phyloP scores from a whole-genome alignment of 257 asterid species.

The Galeopsis tetrahit region DNA sequence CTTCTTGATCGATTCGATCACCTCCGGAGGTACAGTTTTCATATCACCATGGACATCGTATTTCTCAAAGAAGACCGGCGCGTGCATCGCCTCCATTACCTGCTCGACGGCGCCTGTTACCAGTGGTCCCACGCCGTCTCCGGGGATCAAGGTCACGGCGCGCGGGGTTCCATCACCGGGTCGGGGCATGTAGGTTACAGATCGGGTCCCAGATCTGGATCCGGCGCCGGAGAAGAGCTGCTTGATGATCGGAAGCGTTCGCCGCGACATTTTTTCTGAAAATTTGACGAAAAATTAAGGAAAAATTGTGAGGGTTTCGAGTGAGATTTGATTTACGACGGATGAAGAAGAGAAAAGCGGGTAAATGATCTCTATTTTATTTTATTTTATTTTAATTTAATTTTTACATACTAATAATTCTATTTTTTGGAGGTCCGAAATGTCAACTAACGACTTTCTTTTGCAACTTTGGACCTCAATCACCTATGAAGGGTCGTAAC shows the following conservation, averaged over 20 bases:
- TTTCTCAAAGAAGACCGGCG: constrained; percentile 87
- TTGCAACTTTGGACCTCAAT: too few relatives aligned
- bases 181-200: constrained; percentile 95
- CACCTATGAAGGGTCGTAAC: too few relatives aligned
- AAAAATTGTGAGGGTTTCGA: constrained; percentile 12
- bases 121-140: constrained; percentile 95
- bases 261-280: constrained; percentile 43
- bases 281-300: constrained; percentile 24
- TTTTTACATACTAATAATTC: too few relatives aligned
- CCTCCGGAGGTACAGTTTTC: constrained; percentile 73
- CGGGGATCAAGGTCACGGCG: constrained; percentile 83
- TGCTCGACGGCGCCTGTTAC: constrained; percentile 97
- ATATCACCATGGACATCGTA: constrained; percentile 84
- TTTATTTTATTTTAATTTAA: too few relatives aligned
- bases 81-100: constrained; percentile 98
- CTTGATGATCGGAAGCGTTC: constrained; percentile 55
- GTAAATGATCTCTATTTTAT: constrained; percentile 12
- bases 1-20: constrained; percentile 77
- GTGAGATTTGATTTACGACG: neutral
- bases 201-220: constrained; percentile 57
- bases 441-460: too few relatives aligned
- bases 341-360: constrained; percentile 22
- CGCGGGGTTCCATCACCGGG: constrained; percentile 94
- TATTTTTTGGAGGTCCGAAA: too few relatives aligned
- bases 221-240: constrained; percentile 37